These are phyloP conservation scores for Wickerhamomyces bisporus DNA, from an alignment of 805 yeast species.

Conservation along the genomic window DNA sequence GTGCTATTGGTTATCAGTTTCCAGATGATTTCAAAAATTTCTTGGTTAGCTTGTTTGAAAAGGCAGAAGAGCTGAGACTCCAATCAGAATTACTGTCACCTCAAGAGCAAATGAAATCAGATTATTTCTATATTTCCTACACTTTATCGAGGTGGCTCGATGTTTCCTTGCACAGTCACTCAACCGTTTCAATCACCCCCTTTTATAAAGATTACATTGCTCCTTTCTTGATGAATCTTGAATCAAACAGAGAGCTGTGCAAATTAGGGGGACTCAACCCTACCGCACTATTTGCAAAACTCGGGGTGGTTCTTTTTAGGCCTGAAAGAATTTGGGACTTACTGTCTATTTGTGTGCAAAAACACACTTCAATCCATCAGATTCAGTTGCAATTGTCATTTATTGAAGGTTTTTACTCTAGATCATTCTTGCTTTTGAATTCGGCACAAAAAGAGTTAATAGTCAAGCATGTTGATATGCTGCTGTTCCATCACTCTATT, in stretches of 20 bases:
- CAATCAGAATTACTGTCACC: conserved; percentile 33
- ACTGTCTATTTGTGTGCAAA: conserved; percentile 35
- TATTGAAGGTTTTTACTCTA: conserved; percentile 64
- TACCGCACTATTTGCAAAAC: conserved; percentile 35
- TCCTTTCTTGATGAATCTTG: conserved; percentile 64
- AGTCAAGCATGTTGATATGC: conserved; percentile 43
- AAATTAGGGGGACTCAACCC: conserved; percentile 62
- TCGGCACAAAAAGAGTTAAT: conserved; percentile 42
- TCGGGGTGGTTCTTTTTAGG: conserved; percentile 46
- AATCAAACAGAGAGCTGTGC: conserved; percentile 73
- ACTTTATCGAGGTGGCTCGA: conserved; percentile 60
- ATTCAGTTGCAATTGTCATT: conserved; percentile 61
- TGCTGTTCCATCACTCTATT: conserved; percentile 57
- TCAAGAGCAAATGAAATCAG: conserved; percentile 53
- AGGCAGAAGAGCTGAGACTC: conserved; percentile 36
- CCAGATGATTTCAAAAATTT: conserved; percentile 29
- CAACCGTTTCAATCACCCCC: conserved; percentile 47
- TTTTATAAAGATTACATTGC: conserved; percentile 48
- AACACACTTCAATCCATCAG: conserved; percentile 52
- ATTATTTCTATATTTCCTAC: conserved; percentile 58
- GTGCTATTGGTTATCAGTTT: conserved; percentile 26
- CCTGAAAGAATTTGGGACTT: conserved; percentile 36
- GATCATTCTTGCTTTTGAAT: conserved; percentile 54
- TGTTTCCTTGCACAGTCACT: conserved; percentile 48
- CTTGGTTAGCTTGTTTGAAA: conserved; percentile 40